phyloP scores from a whole-genome alignment of 2,329 filamentous ascomycete genomes.

The Trichophyton benhamiae region DNA sequence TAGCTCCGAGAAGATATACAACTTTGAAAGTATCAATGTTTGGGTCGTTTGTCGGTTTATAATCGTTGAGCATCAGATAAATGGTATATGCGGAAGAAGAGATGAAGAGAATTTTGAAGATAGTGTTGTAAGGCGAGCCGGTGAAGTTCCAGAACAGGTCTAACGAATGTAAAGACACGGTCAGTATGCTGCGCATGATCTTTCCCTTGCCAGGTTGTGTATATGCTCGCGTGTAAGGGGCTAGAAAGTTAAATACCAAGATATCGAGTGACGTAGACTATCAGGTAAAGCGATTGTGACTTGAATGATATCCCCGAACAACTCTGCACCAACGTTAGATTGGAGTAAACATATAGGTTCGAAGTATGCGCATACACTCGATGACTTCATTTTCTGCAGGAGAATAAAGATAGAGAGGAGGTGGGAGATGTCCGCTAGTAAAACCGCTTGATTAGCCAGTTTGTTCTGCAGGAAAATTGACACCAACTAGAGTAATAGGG shows the following conservation, averaged over 20 bases:
- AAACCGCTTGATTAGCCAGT: constrained; percentile 12
- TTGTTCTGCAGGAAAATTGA: not conserved
- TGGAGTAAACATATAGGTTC: not conserved
- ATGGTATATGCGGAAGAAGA: constrained; percentile 81
- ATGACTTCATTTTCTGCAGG: constrained; percentile 88
- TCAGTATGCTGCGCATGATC: not conserved
- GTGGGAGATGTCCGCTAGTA: constrained; percentile 83
- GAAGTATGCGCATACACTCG: constrained; percentile 53
- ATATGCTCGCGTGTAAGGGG: not conserved
- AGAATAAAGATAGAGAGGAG: constrained; percentile 86
- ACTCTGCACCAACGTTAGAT: constrained; percentile 49
- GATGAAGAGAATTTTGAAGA: constrained; percentile 96
- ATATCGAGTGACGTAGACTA: constrained; percentile 90
- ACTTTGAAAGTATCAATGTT: constrained; percentile 97
- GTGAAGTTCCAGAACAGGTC: constrained; percentile 81
- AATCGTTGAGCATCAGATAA: constrained; percentile 95
- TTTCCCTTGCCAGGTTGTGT: not conserved
- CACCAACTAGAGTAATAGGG: not conserved
- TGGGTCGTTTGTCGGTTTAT: constrained; percentile 93
- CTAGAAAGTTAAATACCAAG: constrained; percentile 45
- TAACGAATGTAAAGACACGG: constrained; percentile 23
- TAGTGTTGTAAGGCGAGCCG: constrained; percentile 74
- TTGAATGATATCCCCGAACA: constrained; percentile 98
- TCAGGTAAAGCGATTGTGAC: constrained; percentile 85
- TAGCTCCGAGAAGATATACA: constrained; percentile 78